Evolutionary conservation across 768 basidiomycete species (phyloP).

Genomic region (Grammothele lineata): DNA sequence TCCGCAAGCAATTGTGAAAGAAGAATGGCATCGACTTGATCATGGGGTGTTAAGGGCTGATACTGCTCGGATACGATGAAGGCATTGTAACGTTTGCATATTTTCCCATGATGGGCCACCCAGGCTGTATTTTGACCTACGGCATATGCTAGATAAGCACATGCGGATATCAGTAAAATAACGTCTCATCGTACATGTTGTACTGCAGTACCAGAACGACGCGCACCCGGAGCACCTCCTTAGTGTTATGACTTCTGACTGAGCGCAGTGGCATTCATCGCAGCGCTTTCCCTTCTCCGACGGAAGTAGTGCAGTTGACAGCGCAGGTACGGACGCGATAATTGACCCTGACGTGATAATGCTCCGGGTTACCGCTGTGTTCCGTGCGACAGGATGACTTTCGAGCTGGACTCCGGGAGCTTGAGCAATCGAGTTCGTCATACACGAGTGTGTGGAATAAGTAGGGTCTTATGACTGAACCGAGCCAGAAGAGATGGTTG

Average conservation of each 20-base stretch:
- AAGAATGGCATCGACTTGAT: conserved; percentile 58
- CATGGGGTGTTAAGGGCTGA: conserved; percentile 46
- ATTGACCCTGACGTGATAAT: conserved; percentile 38
- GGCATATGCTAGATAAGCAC: conserved; percentile 6
- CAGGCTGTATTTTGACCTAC: conserved; percentile 70
- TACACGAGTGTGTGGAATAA: no score
- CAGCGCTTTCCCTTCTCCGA: conserved; percentile 62
- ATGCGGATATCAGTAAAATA: neutral
- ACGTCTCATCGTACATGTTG: conserved; percentile 44
- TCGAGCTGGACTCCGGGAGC: no score
- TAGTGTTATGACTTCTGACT: conserved; percentile 31
- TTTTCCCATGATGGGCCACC: conserved; percentile 57
- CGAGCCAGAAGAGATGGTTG: no score
- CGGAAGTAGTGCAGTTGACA: conserved; percentile 47
- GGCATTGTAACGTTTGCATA: conserved; percentile 57
- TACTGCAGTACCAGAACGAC: conserved; percentile 70
- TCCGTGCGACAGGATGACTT: neutral
- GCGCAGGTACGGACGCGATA: conserved; percentile 42
- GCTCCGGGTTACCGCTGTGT: neutral
- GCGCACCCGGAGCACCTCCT: conserved; percentile 63
- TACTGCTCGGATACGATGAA: conserved; percentile 45
- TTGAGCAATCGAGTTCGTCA: no score
- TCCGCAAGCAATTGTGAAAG: conserved; percentile 56
- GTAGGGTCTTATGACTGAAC: no score
- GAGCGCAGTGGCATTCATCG: conserved; percentile 52